Evolutionary conservation across 371 early-diverging fungal species (phyloP).

Genomic region (Circinella umbellata): DNA sequence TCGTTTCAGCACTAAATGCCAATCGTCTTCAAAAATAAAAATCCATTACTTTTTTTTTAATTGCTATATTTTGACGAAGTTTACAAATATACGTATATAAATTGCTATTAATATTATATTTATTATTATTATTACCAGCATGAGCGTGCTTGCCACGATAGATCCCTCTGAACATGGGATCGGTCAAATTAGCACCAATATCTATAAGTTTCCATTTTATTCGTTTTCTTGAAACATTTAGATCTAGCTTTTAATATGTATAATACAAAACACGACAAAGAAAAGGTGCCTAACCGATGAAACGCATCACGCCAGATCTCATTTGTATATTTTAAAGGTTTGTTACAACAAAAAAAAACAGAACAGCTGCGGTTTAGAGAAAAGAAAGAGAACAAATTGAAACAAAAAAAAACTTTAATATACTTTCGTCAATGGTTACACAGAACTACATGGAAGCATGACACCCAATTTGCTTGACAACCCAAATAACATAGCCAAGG

Average conservation of each 20-base stretch:
- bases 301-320: conserved; percentile 22
- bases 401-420: no score
- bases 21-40: conserved; percentile 60
- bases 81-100: no score
- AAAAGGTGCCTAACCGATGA: conserved; percentile 14
- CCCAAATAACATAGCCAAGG: no score
- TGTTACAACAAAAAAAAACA: no score
- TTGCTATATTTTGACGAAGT: no score
- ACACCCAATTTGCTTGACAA: no score
- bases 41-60: no score
- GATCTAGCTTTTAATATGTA: not conserved
- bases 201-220: conserved; percentile 40
- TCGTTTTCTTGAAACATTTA: not conserved
- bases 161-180: conserved; percentile 82
- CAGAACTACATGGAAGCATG: no score
- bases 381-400: no score
- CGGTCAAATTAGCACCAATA: conserved; percentile 86
- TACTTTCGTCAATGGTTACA: no score
- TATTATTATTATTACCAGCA: conserved; percentile 48
- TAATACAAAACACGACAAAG: not conserved
- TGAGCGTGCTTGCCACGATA: conserved; percentile 84
- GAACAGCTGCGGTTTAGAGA: no score
- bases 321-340: not conserved
- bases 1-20: conserved; percentile 65
- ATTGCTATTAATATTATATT: not conserved